Base-by-base conservation (phyloP, 139 green algal species). In the Spirogloea muscicola region DNA sequence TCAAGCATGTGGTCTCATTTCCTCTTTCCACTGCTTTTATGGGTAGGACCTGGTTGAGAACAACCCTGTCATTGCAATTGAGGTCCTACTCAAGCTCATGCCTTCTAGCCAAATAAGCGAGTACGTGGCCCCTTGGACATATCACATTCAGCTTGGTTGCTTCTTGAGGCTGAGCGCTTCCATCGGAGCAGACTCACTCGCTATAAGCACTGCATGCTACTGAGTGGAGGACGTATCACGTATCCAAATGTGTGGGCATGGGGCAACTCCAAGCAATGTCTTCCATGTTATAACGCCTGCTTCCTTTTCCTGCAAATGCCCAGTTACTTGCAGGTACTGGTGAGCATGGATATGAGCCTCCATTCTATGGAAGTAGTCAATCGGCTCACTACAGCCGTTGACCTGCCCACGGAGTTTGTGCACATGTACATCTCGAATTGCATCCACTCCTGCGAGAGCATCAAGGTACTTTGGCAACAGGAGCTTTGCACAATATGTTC, bases 341-440 rank as follows among this genome's bases (percentile, higher is more conserved):
- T 86, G 0, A 59, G 66, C 62, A 89, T 89, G 73, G 82, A 88
- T 27, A 84, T 95, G 83, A 88, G 69, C 55, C 75, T 96, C 46
- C 91, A 96, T 82, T 85, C 67, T 49, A 90, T 96, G 87, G 91
- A 96, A 81, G 90, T 96, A n/a, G 89, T 96, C 10, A 94, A 93
- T 82, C 79, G 88, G 13, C 80, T 96, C 36, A 91, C 89, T 10
- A 80, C 80, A 18, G 71, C 58, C 1, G 80, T 85, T n/a, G 74
- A 86, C 25, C 70, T 96, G 51, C 89, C 90, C 1, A 66, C 82
- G 34, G 88, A 92, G 18, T 93, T 94, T 57, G 79, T 95, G 34
- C 87, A 94, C 70, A 76, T 85, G n/a, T 96, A 94, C 85, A 92
- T 95, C 76, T 84, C 84, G 57, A 89, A 91, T 81, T 96, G 90